Conservation (phyloP, 352 stramenopile genomes). For the Bremia lactucae region DNA sequence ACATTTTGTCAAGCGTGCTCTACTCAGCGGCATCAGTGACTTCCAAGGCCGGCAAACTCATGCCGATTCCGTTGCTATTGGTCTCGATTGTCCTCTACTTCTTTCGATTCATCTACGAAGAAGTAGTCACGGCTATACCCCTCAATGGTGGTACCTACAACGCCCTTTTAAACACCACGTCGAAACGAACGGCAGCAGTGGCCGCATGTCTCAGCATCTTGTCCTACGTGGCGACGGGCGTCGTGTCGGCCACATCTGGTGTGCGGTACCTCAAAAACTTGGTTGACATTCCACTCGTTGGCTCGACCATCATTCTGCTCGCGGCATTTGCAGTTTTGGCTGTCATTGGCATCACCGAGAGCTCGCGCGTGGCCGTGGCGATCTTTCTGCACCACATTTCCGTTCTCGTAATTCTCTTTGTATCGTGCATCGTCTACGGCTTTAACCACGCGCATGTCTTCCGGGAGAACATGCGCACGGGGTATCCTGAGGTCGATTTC, state of each 20-base stretch:
- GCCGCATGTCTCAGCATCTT: slow-evolving; percentile 75
- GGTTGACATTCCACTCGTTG: slow-evolving; percentile 32
- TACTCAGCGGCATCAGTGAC: slow-evolving; percentile 40
- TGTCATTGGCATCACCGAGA: slow-evolving; percentile 74
- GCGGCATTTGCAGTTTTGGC: slow-evolving; percentile 68
- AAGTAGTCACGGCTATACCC: slow-evolving; percentile 80
- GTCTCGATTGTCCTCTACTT: slow-evolving; percentile 49
- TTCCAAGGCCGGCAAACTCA: slow-evolving; percentile 60
- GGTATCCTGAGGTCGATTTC: slow-evolving; percentile 47
- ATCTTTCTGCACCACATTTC: slow-evolving; percentile 76
- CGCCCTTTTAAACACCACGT: slow-evolving; percentile 82
- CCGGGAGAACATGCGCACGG: slow-evolving; percentile 44
- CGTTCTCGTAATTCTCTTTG: slow-evolving; percentile 47
- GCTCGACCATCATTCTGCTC: slow-evolving; percentile 33
- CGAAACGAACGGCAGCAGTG: slow-evolving; percentile 73
- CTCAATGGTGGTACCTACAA: slow-evolving; percentile 89
- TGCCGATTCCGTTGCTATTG: slow-evolving; percentile 62
- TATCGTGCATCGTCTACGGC: slow-evolving; percentile 40
- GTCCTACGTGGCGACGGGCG: slow-evolving; percentile 80
- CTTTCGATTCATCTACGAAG: slow-evolving; percentile 78
- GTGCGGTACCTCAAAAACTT: slow-evolving; percentile 71
- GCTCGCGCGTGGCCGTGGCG: slow-evolving; percentile 49
- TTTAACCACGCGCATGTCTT: slow-evolving; percentile 45
- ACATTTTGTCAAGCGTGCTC: slow-evolving; percentile 78
- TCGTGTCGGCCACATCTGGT: slow-evolving; percentile 45